These are phyloP conservation scores for Penicillium riverlandense DNA, from an alignment of 495 filamentous ascomycete species.

Conservation along the genomic window DNA sequence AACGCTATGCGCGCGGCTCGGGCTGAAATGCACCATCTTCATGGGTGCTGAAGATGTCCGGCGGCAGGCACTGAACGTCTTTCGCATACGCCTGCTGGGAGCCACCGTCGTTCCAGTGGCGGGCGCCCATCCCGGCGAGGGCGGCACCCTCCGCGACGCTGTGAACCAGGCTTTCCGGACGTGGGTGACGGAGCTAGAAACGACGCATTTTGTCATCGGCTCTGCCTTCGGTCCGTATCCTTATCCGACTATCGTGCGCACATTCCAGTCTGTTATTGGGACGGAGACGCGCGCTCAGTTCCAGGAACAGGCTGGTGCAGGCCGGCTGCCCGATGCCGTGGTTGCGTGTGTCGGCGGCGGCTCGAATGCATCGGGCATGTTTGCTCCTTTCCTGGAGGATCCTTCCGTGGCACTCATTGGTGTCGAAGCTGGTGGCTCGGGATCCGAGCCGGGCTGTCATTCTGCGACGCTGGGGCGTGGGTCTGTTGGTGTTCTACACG, in stretches of 20 bases:
- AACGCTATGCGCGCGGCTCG: slow-evolving; percentile 91
- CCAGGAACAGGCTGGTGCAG: slow-evolving; percentile 51
- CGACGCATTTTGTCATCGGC: slow-evolving; percentile 94
- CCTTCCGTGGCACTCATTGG: slow-evolving; percentile 78
- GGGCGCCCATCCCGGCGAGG: slow-evolving; percentile 46
- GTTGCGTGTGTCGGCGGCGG: slow-evolving; percentile 96
- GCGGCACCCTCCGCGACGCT: slow-evolving; percentile 78
- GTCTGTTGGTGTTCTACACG: slow-evolving; percentile 87
- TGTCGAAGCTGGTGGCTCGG: slow-evolving; percentile 95
- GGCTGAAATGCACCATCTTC: slow-evolving; percentile 90
- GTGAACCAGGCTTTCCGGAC: slow-evolving; percentile 89
- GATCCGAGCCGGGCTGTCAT: slow-evolving; percentile 74
- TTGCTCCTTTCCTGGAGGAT: slow-evolving; percentile 89
- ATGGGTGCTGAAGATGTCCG: slow-evolving; percentile 98
- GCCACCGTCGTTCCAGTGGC: slow-evolving; percentile 85
- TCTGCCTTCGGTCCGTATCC: slow-evolving; percentile 96
- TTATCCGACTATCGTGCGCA: slow-evolving; percentile 93
- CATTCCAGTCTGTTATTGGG: slow-evolving; percentile 92
- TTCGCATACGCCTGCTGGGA: slow-evolving; percentile 89
- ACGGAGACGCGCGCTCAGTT: slow-evolving; percentile 89
- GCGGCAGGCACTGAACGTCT: slow-evolving; percentile 90
- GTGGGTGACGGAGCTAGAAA: slow-evolving; percentile 81
- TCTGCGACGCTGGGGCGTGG: slow-evolving; percentile 82
- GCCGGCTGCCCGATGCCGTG: slow-evolving; percentile 89
- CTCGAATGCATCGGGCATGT: slow-evolving; percentile 87